Base-by-base conservation (phyloP, 768 basidiomycete genomes). In the Glaciozyma antarctica region DNA sequence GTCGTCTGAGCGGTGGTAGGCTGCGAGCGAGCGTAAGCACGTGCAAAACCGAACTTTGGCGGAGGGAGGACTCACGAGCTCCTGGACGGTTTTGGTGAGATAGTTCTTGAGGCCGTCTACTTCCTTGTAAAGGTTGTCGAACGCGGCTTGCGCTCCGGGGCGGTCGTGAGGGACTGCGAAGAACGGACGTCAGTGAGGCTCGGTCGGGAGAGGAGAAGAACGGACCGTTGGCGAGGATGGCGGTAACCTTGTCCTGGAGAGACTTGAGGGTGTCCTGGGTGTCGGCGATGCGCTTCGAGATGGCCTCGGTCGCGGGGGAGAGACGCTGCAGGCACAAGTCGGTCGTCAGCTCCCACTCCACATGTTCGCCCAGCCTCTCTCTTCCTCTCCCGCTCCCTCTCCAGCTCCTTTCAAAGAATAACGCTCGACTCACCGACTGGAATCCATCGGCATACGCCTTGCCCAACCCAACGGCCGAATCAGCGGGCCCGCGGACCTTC, bases 181-280 rank as follows among this genome's bases (percentile, higher is more conserved):
- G n/a, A 28, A 10, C 51, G 51, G 7, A 16, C 49, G 51, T 28
- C 22, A 52, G 51, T 10, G 15, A n/a, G 5, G 26, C 22, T 52
- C 8, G 10, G n/a, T 3, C 0, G 34, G 24, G 3, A 58, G 38
- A 30, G 7, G 26, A 43, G 21, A 43, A 19, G 5, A 54, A 47
- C 67, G 53, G 16, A 65, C 67, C 22, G 9, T 58, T 26, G 22
- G 61, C 61, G 55, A 64, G 34, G 9, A 59, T 58, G 4, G 45
- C 30, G 24, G 48, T 43, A 56, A 70, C 63, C 32, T 62, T 62
- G 15, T 64, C 65, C 34, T 70, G 69, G 7, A 66, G 53, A 45
- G n/a, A 12, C 15, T 48, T 13, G 34, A 70, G 57, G 3, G 51
- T 56, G 45, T 66, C 41, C 26, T 61, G 65, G 32, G 56, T 54